Conservation (phyloP, 805 yeast genomes). For the Candida germanica region DNA sequence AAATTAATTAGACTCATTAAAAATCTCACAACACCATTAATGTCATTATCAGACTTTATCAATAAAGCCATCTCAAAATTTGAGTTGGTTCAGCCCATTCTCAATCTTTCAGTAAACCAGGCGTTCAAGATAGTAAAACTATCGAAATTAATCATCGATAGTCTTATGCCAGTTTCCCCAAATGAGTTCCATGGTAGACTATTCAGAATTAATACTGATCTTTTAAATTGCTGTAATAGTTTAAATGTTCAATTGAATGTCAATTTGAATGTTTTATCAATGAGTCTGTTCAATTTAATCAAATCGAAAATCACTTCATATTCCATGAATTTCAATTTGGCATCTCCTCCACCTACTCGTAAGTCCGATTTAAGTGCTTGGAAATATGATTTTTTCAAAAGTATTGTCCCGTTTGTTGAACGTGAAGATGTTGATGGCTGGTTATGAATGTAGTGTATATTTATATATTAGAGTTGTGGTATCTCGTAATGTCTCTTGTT, state of each 20-base stretch:
- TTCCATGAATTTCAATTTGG: slow-evolving; percentile 23
- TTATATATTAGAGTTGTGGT: too few species aligned
- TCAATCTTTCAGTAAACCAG: slow-evolving; percentile 33
- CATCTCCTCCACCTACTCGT: background rate
- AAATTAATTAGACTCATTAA: slow-evolving; percentile 38
- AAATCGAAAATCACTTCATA: slow-evolving; percentile 23
- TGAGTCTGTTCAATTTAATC: slow-evolving; percentile 14
- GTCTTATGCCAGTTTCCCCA: slow-evolving; percentile 14
- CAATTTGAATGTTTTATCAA: slow-evolving; percentile 20
- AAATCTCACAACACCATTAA: slow-evolving; percentile 26
- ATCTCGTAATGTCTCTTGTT: too few species aligned
- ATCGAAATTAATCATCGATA: slow-evolving; percentile 34
- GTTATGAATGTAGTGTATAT: slow-evolving; percentile 12
- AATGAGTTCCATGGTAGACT: slow-evolving; percentile 28
- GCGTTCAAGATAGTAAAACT: slow-evolving; percentile 33
- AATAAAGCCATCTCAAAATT: slow-evolving; percentile 15
- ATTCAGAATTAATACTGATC: slow-evolving; percentile 34
- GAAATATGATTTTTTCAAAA: slow-evolving; percentile 18
- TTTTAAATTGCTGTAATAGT: slow-evolving; percentile 31
- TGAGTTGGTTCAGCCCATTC: slow-evolving; percentile 22
- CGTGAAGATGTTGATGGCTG: slow-evolving; percentile 37
- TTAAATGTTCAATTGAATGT: slow-evolving; percentile 13
- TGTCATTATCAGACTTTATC: slow-evolving; percentile 27
- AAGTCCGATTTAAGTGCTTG: slow-evolving; percentile 11
- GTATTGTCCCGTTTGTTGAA: slow-evolving; percentile 25